Percentiles rank a stretch among this genome's conserved stretches.
These are phyloP conservation scores for Aspergillus sp. DNA, from an alignment of 2,329 filamentous ascomycete genomes.

Conservation along the genomic window DNA sequence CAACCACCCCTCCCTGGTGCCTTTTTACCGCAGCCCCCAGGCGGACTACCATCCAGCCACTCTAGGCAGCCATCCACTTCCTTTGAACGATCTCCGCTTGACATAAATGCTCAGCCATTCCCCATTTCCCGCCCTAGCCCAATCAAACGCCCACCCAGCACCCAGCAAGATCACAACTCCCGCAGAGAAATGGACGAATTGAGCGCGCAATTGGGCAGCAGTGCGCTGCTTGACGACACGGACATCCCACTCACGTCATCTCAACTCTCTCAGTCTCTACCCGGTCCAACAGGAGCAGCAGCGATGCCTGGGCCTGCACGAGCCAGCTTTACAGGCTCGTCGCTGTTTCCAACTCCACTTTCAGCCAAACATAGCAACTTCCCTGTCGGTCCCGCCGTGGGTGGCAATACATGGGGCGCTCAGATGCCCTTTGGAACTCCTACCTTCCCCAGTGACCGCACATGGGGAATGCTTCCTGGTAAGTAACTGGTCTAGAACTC, in stretches of 20 bases:
- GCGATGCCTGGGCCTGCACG: slow-evolving; percentile 47
- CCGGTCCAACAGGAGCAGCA: slow-evolving; percentile 59
- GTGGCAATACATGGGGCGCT: slow-evolving; percentile 40
- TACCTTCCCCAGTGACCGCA: slow-evolving; percentile 40
- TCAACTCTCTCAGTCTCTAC: slow-evolving; percentile 48
- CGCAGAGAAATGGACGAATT: slow-evolving; percentile 70
- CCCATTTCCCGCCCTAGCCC: slow-evolving; percentile 83
- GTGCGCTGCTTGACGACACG: slow-evolving; percentile 77
- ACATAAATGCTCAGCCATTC: slow-evolving; percentile 64
- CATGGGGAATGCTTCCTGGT: slow-evolving; percentile 46
- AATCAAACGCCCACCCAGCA: slow-evolving; percentile 84
- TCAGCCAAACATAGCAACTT: slow-evolving; percentile 41
- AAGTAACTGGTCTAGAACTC: slow-evolving; percentile 22
- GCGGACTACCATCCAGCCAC: slow-evolving; percentile 61
- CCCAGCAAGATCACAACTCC: slow-evolving; percentile 54
- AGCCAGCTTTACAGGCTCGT: slow-evolving; percentile 47
- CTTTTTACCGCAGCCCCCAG: slow-evolving; percentile 38
- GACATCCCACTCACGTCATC: slow-evolving; percentile 67
- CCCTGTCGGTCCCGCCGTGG: slow-evolving; percentile 35
- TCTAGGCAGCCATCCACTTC: slow-evolving; percentile 76
- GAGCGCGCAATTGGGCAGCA: slow-evolving; percentile 83
- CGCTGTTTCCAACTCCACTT: slow-evolving; percentile 51
- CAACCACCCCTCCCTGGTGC: slow-evolving; percentile 49
- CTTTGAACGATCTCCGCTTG: slow-evolving; percentile 61
- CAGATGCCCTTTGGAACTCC: slow-evolving; percentile 45